These are phyloP conservation scores for Ogataea naganishii DNA, from an alignment of 805 yeast species.

Conservation along the genomic window DNA sequence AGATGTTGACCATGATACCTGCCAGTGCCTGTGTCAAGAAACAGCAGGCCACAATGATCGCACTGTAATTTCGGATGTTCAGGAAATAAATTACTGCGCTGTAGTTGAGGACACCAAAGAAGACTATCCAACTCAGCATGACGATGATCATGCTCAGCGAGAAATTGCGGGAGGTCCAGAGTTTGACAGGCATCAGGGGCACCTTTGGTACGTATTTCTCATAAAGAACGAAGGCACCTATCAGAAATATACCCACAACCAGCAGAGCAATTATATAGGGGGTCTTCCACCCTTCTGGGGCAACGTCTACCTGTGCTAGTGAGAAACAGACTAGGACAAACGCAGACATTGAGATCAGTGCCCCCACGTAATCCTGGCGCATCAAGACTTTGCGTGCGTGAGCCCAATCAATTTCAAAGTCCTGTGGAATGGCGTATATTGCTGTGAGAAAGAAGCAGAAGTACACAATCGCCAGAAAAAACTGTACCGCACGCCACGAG, in stretches of 20 bases:
- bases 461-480: slow-evolving; percentile 30
- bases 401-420: slow-evolving; percentile 18
- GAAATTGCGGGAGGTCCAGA: slow-evolving; percentile 32
- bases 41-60: slow-evolving; percentile 34
- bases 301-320: slow-evolving; percentile 32
- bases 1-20: slow-evolving; percentile 32
- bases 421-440: slow-evolving; percentile 27
- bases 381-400: slow-evolving; percentile 17
- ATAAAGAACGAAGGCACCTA: slow-evolving; percentile 25
- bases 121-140: slow-evolving; percentile 32
- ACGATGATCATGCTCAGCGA: slow-evolving; percentile 29
- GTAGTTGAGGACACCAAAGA: slow-evolving; percentile 30
- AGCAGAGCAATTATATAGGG: slow-evolving; percentile 35
- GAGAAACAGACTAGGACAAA: slow-evolving; percentile 34
- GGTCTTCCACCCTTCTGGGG: slow-evolving; percentile 35
- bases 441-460: slow-evolving; percentile 14
- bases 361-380: slow-evolving; percentile 33
- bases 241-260: slow-evolving; percentile 28
- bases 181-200: slow-evolving; percentile 40
- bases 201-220: slow-evolving; percentile 28
- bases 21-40: slow-evolving; percentile 33
- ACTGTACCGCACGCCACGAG: slow-evolving; percentile 34
- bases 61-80: slow-evolving; percentile 25
- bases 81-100: slow-evolving; percentile 36
- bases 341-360: slow-evolving; percentile 29